Evolutionary conservation across 495 filamentous ascomycete genomes (phyloP), one percentile per base, ranked within the genome.

Genomic region (Podospora appendiculata): DNA sequence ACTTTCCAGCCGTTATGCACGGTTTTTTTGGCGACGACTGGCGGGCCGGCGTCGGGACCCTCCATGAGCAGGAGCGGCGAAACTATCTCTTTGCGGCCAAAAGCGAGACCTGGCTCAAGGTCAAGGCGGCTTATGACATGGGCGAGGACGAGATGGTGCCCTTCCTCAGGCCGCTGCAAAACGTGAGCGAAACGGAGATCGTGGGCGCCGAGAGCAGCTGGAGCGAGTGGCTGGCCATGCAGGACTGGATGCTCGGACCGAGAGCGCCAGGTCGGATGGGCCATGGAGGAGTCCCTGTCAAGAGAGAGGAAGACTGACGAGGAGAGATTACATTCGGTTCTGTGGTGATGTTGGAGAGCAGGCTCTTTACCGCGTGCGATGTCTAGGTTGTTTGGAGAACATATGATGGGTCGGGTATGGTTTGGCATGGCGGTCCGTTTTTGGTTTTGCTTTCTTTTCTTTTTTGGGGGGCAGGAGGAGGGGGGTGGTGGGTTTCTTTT

Each of bases 41-140:
- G 88, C 65, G 72, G 13, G 64, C 73, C 8, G 93, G 93, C 3
- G 74, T 97, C 35, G 87, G 88, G 0, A 81, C 85, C 4, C 64
- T 96, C 35, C 88, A 95, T 63, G 89, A 96, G 62, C 83, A 86
- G 60, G 93, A 98, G 66, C 79, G 93, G 40, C 80, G 90, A 47
- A 98, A 98, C 61, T 98, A 92, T 62, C 77, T 98, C 19, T 96
- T 96, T 61, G 89, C 90, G 0, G 90, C 91, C 9, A 98, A 96
- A 72, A 90, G 87, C 58, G 86, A 84, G 7, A 88, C 83, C 41
- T 98, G 91, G 90, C 76, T 88, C 14, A 78, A 77, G 32, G 88
- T 94, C 61, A 96, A 95, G 73, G 79, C 83, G 59, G 80, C 88
- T 57, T 98, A 98, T 68, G 93, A 97, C 69, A 86, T 89, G 71